Evolutionary conservation across 305 asterid species (phyloP).

Genomic region (Solanum hybrid): DNA sequence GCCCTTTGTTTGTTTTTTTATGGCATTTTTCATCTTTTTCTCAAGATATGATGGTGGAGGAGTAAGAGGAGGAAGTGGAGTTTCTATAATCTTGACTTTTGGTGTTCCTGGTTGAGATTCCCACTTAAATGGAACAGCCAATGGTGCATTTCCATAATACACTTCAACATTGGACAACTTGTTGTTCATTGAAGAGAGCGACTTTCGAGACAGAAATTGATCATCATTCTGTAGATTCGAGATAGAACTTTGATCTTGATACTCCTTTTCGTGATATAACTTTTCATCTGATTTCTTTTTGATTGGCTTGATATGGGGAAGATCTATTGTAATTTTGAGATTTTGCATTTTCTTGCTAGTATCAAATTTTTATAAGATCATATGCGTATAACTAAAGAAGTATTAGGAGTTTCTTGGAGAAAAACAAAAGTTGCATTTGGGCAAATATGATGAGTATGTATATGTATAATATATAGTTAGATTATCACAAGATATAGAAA

Average conservation of each 20-base stretch:
- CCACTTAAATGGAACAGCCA: slow-evolving; percentile 47
- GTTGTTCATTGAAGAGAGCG: slow-evolving; percentile 2
- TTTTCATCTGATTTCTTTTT: slow-evolving; percentile 19
- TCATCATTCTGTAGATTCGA: neutral
- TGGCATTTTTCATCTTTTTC: slow-evolving; percentile 10
- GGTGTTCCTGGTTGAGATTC: slow-evolving; percentile 57
- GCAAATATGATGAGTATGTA: neutral
- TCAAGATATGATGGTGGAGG: slow-evolving; percentile 49
- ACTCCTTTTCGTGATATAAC: slow-evolving; percentile 5
- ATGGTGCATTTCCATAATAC: slow-evolving; percentile 32
- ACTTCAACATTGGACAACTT: slow-evolving; percentile 20
- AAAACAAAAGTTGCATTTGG: neutral
- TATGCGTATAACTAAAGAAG: neutral
- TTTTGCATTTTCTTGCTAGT: neutral
- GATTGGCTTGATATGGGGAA: slow-evolving; percentile 17
- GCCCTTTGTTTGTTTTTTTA: slow-evolving; percentile 1
- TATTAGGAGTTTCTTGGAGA: neutral
- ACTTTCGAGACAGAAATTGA: neutral
- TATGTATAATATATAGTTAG: neutral
- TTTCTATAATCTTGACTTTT: slow-evolving; percentile 19
- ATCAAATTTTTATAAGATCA: neutral
- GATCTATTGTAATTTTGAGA: slow-evolving; percentile 3
- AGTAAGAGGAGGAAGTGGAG: slow-evolving; percentile 42
- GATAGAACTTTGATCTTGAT: neutral
- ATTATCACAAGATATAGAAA: neutral